Base-by-base conservation (phyloP, 106 monocot species). In the Dendrobium huoshanense region DNA sequence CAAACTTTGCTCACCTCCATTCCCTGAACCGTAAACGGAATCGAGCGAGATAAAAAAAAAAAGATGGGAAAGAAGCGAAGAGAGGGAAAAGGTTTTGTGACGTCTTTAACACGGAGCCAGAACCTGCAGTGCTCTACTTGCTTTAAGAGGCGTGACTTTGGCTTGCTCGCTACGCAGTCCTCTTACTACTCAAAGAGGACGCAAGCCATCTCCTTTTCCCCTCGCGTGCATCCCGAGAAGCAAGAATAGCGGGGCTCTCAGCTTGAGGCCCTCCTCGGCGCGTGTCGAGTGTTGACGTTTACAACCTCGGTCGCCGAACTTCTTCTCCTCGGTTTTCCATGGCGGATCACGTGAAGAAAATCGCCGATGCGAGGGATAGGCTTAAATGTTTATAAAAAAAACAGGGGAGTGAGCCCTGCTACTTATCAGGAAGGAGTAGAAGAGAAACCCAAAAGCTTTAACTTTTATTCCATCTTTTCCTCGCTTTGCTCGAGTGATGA, bases 1-100 rank as follows among this genome's bases (percentile, higher is more conserved):
- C 15, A 81, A 41, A 13, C 43, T n/a, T 58, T 7, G 25, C 75
- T 59, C 55, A 75, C 81, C 61, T 81, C 81, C 81, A 75, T 81
- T 16, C 55, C 40, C 58, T 4, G 18, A 16, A 24, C 47, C 24
- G 42, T 11, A 33, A 25, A 41, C 24, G 19, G 2, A 20, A 44
- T 45, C 19, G 20, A 41, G 9, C 41, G 13, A 51, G 51, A 13
- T 0, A 51, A 51, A 15, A 13, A 9, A 51, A 15, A 48, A 48
- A 8, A 18, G 55, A 33, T 8, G 31, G 22, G 9, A 80, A 11
- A 54, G 22, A 41, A 43, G 0, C 20, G 68, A 27, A 45, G 33
- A 33, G 70, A 37, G 70, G 37, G 4, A 37, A 37, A 33, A 72
- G 72, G 33, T 5, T 37, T 27, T 9, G 72, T 31, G 72, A 37